Base-by-base conservation (phyloP, 2,329 filamentous ascomycete species). In the Stachybotrys elegans region DNA sequence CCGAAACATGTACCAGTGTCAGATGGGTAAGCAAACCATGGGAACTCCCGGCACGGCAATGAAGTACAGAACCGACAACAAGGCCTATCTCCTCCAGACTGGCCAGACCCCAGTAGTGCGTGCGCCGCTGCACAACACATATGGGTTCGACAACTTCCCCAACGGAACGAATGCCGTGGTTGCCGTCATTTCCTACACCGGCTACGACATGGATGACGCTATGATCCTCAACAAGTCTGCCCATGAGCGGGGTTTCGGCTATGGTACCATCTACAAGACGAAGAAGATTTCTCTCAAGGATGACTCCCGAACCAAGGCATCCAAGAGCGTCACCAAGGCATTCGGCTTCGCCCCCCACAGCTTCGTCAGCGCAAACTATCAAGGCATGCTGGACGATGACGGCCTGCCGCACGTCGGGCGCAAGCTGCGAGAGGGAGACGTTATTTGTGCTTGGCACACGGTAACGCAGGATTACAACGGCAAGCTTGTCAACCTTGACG, bases 21-120 rank as follows among this genome's bases (percentile, higher is more conserved):
- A 97, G 75, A 97, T 97, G 93, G 90, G 89, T 71, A 98, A 98
- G 66, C 93, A 98, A 71, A 91, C 92, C 1, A 98, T 98, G 93
- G 93, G 93, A 65, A 97, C 93, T 20, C 90, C 92, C 4, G 91
- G 86, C 46, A 87, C 91, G 7, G 86, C 92, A 3, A 73, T 92
- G 50, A 78, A 82, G 46, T 87, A 94, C 68, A 83, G 93, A 60
- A 95, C 91, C 40, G 93, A 98, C 70, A 97, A 98, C 79, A 98
- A 98, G 71, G 81, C 88, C 56, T 98, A 98, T 68, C 83, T 87
- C 51, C 70, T 98, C 36, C 93, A 97, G 67, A 96, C 91, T 14
- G 93, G 93, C 37, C 93, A 98, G 65, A 97, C 92, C 1, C 93
- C 93, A 4, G 82, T 98, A 40, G 92, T 96, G 25, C 83, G 93